Evolutionary conservation across 257 asterid species (phyloP).

Genomic region (Rhazya stricta): DNA sequence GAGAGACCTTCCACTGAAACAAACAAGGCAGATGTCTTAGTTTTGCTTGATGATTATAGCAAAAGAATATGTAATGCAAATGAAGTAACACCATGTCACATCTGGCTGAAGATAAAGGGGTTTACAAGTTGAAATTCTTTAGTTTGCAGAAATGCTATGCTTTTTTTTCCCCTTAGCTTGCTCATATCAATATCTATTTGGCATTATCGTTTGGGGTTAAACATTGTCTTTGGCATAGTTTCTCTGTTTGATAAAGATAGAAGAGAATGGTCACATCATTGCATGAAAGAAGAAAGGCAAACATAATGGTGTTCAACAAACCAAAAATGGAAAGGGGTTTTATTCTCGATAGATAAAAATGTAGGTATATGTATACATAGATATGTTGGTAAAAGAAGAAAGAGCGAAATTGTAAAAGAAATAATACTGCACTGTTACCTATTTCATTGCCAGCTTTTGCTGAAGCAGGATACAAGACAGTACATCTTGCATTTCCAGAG

Average conservation of each 20-base stretch:
- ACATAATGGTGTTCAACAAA: background rate
- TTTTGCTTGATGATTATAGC: slow-evolving; percentile 4
- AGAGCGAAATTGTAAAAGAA: background rate
- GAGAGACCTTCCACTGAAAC: slow-evolving; percentile 82
- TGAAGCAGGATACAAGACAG: slow-evolving; percentile 94
- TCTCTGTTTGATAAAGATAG: background rate
- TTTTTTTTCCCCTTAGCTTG: background rate
- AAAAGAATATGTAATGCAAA: background rate
- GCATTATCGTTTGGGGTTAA: background rate
- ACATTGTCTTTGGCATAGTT: background rate
- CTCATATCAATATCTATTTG: background rate
- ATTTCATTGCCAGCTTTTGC: slow-evolving; percentile 88
- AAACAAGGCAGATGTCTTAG: slow-evolving; percentile 7
- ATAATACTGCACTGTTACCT: slow-evolving; percentile 38
- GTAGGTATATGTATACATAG: background rate
- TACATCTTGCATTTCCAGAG: slow-evolving; percentile 44
- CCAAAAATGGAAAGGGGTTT: background rate
- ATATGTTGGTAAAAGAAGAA: background rate
- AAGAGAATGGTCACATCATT: background rate
- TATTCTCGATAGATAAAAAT: background rate
- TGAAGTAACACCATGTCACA: background rate
- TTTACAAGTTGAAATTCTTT: background rate
- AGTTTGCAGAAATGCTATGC: background rate
- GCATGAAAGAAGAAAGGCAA: background rate
- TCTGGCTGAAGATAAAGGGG: background rate